phyloP scores from a whole-genome alignment of 768 basidiomycete genomes.

The Lactarius tabidus region DNA sequence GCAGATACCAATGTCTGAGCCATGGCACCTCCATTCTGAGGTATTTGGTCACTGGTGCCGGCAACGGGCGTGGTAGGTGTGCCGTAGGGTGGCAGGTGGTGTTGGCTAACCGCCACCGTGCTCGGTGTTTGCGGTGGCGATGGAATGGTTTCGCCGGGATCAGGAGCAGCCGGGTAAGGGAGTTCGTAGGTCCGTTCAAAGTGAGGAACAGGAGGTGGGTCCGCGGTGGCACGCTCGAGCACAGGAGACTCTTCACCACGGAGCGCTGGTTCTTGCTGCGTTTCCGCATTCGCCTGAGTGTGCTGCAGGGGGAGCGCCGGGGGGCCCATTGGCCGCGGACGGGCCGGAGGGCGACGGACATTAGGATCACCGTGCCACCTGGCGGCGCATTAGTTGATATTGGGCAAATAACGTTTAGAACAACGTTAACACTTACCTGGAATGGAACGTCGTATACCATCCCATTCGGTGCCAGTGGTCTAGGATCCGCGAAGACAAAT shows the following conservation, averaged over 20 bases:
- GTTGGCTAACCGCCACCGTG: conserved; percentile 19
- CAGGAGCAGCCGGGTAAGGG: conserved; percentile 17
- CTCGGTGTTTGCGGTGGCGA: conserved; percentile 27
- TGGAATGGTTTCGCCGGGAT: conserved; percentile 23
- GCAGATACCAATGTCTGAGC: conserved; percentile 55
- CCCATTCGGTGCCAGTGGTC: conserved; percentile 77
- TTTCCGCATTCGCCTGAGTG: conserved; percentile 14
- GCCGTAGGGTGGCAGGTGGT: conserved; percentile 11
- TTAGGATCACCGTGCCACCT: conserved; percentile 27
- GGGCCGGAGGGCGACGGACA: conserved; percentile 24
- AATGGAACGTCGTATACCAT: conserved; percentile 73
- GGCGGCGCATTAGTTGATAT: conserved; percentile 4
- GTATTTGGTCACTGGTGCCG: conserved; percentile 37
- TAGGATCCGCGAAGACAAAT: conserved; percentile 65
- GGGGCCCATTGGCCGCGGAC: conserved; percentile 25
- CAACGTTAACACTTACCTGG: conserved; percentile 50
- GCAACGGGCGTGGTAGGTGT: conserved; percentile 18
- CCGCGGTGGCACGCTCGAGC: conserved; percentile 16
- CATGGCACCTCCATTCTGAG: conserved; percentile 45
- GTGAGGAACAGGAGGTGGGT: conserved; percentile 21
- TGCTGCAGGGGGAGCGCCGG: conserved; percentile 20
- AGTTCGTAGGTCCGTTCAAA: conserved; percentile 24
- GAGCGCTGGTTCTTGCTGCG: conserved; percentile 18
- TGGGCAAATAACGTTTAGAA: neutral
- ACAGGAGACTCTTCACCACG: conserved; percentile 22